phyloP scores from a whole-genome alignment of 108 stramenopile species.

The Skeletonema potamos region DNA sequence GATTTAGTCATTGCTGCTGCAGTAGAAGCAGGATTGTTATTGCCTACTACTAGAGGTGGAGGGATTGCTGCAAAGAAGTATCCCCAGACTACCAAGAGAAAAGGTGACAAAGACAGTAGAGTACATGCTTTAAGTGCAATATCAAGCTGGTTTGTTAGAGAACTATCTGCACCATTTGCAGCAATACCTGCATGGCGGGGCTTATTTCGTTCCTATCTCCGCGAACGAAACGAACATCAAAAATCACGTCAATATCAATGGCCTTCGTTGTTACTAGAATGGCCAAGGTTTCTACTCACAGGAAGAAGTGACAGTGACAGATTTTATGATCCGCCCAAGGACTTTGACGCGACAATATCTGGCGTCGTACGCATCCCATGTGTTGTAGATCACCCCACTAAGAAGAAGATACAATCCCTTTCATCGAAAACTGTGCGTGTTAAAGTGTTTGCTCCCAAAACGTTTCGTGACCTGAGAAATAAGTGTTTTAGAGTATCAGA shows the following conservation, averaged over 20 bases:
- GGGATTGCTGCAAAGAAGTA: background rate
- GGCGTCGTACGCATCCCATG: constrained; percentile 19
- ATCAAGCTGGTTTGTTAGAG: constrained; percentile 37
- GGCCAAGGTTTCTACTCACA: constrained; percentile 27
- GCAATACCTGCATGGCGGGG: constrained; percentile 45
- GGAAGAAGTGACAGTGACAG: background rate
- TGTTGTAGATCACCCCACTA: background rate
- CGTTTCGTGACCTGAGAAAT: constrained; percentile 66
- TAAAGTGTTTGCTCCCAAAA: constrained; percentile 56
- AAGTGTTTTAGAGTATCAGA: constrained; percentile 68
- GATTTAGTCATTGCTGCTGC: constrained; percentile 26
- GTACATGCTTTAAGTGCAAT: constrained; percentile 21
- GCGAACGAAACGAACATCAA: constrained; percentile 14
- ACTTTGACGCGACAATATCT: constrained; percentile 39
- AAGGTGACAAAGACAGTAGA: background rate
- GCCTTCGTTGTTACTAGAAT: constrained; percentile 1
- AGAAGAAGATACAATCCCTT: background rate
- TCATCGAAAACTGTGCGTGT: constrained; percentile 33
- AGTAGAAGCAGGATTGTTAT: constrained; percentile 29
- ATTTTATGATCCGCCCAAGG: constrained; percentile 18
- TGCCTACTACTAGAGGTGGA: constrained; percentile 23
- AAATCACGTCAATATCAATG: constrained; percentile 8
- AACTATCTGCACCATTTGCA: constrained; percentile 42
- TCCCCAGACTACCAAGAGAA: background rate
- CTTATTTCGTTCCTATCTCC: constrained; percentile 30